A percentile compares a stretch with the other conserved stretches of the same genome.
phyloP scores from a whole-genome alignment of 2,329 filamentous ascomycete genomes.

The Talaromyces sp. region DNA sequence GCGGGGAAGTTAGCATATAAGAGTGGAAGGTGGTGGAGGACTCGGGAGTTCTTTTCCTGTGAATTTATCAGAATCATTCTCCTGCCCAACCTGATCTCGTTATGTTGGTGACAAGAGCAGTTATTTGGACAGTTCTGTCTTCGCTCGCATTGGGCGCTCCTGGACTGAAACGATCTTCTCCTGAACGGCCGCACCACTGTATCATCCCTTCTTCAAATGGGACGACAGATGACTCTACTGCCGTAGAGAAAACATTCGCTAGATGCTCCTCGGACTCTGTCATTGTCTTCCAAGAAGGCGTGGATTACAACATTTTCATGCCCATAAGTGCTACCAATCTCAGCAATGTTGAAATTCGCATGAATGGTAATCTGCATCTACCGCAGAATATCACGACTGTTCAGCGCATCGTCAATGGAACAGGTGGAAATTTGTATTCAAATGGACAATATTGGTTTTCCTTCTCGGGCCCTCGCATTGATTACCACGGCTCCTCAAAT shows the following conservation, averaged over 20 bases:
- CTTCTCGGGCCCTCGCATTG: constrained; percentile 29
- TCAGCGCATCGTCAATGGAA: constrained; percentile 39
- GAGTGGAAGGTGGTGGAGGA: not conserved
- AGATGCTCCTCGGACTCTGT: constrained; percentile 36
- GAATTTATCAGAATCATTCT: no score
- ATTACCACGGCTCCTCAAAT: constrained; percentile 37
- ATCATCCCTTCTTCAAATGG: constrained; percentile 39
- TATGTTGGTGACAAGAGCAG: constrained; percentile 4
- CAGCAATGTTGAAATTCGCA: constrained; percentile 46
- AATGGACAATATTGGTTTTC: constrained; percentile 42
- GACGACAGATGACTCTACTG: constrained; percentile 44
- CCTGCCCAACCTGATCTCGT: no score
- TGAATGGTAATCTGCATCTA: constrained; percentile 50
- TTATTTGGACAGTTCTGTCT: constrained; percentile 1
- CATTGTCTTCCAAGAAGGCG: constrained; percentile 44
- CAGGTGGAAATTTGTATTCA: constrained; percentile 31
- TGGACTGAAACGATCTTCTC: not conserved
- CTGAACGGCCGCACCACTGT: constrained; percentile 17
- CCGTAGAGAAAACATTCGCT: constrained; percentile 41
- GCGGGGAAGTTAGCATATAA: constrained; percentile 2
- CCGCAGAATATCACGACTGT: constrained; percentile 44
- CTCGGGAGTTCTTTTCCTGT: not conserved
- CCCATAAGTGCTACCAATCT: constrained; percentile 45
- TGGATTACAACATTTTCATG: constrained; percentile 48
- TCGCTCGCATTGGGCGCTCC: constrained; percentile 9